A percentile compares a stretch with the other conserved stretches of the same genome.
Conservation (phyloP, 2,329 filamentous ascomycete species). For the Monilinia polystroma region DNA sequence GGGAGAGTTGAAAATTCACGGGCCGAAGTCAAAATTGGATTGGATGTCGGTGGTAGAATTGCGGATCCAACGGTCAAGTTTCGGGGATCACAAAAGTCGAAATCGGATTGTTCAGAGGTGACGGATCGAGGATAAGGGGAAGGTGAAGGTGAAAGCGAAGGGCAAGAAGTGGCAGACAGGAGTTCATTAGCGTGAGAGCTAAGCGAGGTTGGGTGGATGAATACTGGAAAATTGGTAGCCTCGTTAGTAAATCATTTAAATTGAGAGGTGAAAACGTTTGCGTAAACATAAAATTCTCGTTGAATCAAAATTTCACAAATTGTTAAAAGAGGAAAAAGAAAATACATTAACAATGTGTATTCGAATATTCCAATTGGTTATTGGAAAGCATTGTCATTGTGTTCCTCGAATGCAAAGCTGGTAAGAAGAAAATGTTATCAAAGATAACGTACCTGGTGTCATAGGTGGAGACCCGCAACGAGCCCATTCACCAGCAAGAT, state of each 20-base stretch:
- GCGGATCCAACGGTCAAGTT: conserved; percentile 71
- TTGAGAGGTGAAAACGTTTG: neutral
- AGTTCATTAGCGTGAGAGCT: conserved; percentile 65
- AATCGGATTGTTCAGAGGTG: conserved; percentile 60
- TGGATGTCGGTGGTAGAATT: conserved; percentile 39
- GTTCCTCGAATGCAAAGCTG: neutral
- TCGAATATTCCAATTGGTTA: neutral
- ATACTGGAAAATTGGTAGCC: conserved; percentile 48
- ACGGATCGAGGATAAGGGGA: conserved; percentile 72
- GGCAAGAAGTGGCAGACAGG: conserved; percentile 70
- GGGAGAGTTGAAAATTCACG: conserved; percentile 66
- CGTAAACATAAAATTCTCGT: neutral
- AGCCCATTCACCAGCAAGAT: conserved; percentile 73
- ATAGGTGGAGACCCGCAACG: conserved; percentile 78
- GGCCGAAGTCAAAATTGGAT: conserved; percentile 45
- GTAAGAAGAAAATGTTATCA: neutral
- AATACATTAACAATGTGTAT: conserved; percentile 4
- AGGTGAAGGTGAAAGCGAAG: conserved; percentile 84
- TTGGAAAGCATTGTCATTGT: neutral
- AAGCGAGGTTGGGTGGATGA: conserved; percentile 66
- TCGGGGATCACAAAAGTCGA: conserved; percentile 88
- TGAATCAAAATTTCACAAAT: neutral
- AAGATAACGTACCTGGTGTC: conserved; percentile 74
- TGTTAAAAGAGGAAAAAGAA: neutral
- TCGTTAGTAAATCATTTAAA: conserved; percentile 16